A percentile compares a stretch with the other conserved stretches of the same genome.
phyloP scores from a whole-genome alignment of 2,329 filamentous ascomycete species.

The Aspergillus tamarii region DNA sequence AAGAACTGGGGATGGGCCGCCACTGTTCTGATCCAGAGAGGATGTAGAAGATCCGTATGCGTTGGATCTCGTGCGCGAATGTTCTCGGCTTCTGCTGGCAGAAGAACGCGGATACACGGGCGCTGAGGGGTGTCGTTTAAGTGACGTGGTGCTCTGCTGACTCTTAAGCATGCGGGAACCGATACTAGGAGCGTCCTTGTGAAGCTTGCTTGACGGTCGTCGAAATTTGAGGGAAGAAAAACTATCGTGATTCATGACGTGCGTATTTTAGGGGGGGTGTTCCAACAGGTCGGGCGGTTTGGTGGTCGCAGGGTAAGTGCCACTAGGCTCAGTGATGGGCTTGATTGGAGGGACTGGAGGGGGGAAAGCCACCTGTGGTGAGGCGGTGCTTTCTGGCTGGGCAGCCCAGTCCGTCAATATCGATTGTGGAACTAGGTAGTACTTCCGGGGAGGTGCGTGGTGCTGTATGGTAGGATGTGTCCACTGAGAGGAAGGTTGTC shows the following conservation, averaged over 20 bases:
- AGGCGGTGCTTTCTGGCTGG: constrained; percentile 27
- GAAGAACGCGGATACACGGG: constrained; percentile 49
- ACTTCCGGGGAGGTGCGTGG: constrained; percentile 15
- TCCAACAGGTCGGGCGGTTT: constrained; percentile 25
- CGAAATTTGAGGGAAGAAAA: constrained; percentile 44
- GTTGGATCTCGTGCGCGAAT: constrained; percentile 49
- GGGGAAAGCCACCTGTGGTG: constrained; percentile 26
- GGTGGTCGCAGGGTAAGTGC: constrained; percentile 20
- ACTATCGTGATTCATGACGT: constrained; percentile 41
- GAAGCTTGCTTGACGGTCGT: constrained; percentile 46
- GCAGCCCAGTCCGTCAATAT: constrained; percentile 21
- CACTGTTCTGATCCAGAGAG: constrained; percentile 50
- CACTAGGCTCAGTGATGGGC: constrained; percentile 16
- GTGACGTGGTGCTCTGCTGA: constrained; percentile 47
- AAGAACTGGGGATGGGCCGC: constrained; percentile 43
- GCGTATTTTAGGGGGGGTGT: constrained; percentile 33
- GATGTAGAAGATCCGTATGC: constrained; percentile 52
- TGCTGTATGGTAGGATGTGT: constrained; percentile 21
- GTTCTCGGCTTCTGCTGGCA: constrained; percentile 43
- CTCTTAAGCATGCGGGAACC: constrained; percentile 45
- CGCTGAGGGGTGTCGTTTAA: constrained; percentile 52
- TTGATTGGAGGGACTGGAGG: constrained; percentile 26
- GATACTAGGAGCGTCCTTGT: constrained; percentile 49
- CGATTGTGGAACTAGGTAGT: constrained; percentile 12
- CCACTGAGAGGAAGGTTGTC: neutral